phyloP scores from a whole-genome alignment of 1,284 basidiomycete species.

The Stygiomarasmius scandens region DNA sequence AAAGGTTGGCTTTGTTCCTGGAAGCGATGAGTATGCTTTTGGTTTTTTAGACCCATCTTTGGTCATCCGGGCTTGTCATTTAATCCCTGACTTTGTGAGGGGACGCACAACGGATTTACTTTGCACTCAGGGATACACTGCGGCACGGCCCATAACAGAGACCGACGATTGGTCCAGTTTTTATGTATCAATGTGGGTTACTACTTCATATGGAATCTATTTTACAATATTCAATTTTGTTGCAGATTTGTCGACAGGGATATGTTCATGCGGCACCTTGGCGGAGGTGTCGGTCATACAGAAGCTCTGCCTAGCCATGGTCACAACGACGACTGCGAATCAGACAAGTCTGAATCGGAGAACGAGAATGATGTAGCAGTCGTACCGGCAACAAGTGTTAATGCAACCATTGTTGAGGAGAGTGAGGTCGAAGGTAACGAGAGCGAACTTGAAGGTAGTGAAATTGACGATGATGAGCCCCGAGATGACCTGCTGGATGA shows the following conservation, averaged over 20 bases:
- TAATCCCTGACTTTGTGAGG: not conserved
- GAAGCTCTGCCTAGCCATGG: too few relatives aligned
- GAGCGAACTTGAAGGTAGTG: not conserved
- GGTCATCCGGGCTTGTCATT: slow-evolving; percentile 1
- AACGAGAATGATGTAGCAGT: too few relatives aligned
- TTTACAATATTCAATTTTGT: not conserved
- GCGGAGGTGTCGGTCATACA: slow-evolving; percentile 1
- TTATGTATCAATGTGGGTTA: slow-evolving; percentile 3
- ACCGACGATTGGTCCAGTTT: not conserved
- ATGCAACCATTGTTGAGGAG: not conserved
- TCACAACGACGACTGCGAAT: too few relatives aligned
- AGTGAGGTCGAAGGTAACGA: not conserved
- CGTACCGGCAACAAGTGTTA: too few relatives aligned
- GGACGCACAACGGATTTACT: not conserved
- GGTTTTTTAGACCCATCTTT: not conserved
- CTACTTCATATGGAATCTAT: not conserved
- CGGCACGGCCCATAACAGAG: not conserved
- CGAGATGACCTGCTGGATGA: too few relatives aligned
- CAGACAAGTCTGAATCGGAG: too few relatives aligned
- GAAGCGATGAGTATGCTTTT: slow-evolving; percentile 1
- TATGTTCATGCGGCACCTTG: slow-evolving; percentile 10
- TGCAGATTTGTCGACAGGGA: slow-evolving; percentile 1
- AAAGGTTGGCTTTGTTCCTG: slow-evolving; percentile 4
- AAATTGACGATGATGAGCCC: too few relatives aligned
- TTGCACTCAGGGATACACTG: not conserved